Conservation (phyloP, 2,329 filamentous ascomycete species). For the Colletotrichum musae region DNA sequence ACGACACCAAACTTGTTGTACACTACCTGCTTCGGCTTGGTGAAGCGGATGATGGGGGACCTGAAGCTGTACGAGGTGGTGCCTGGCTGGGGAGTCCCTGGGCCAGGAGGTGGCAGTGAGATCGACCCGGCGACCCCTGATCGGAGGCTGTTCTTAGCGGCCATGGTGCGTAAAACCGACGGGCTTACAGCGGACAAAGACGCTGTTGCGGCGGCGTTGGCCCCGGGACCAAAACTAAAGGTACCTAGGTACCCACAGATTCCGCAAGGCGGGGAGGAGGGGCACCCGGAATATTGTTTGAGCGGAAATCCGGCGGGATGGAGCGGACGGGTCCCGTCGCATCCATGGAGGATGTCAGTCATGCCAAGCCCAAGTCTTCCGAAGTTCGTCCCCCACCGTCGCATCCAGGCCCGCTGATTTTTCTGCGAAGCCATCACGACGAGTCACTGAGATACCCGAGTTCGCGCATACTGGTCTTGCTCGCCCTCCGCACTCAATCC, state of each 20-base stretch:
- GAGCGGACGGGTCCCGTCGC: not conserved
- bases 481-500: not conserved
- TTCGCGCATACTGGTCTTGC: not conserved
- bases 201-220: conserved; percentile 11
- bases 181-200: conserved; percentile 21
- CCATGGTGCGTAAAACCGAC: conserved; percentile 1
- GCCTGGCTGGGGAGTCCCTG: conserved; percentile 21
- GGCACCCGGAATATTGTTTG: conserved; percentile 29
- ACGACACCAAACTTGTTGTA: too few species aligned
- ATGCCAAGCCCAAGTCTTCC: conserved; percentile 9
- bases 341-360: not conserved
- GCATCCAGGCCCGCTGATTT: conserved; percentile 38
- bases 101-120: conserved; percentile 45
- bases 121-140: conserved; percentile 13
- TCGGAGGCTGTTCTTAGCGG: conserved; percentile 10
- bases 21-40: too few species aligned
- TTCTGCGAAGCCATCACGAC: conserved; percentile 24
- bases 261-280: conserved; percentile 20
- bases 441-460: conserved; percentile 5
- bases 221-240: too few species aligned
- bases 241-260: too few species aligned
- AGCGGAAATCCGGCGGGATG: conserved; percentile 21
- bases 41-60: not conserved
- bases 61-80: conserved; percentile 1
- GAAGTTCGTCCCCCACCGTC: conserved; percentile 37